Evolutionary conservation across 2,329 filamentous ascomycete species (phyloP), one percentile per base, ranked within the genome.

Genomic region (Beauveria caledonica): DNA sequence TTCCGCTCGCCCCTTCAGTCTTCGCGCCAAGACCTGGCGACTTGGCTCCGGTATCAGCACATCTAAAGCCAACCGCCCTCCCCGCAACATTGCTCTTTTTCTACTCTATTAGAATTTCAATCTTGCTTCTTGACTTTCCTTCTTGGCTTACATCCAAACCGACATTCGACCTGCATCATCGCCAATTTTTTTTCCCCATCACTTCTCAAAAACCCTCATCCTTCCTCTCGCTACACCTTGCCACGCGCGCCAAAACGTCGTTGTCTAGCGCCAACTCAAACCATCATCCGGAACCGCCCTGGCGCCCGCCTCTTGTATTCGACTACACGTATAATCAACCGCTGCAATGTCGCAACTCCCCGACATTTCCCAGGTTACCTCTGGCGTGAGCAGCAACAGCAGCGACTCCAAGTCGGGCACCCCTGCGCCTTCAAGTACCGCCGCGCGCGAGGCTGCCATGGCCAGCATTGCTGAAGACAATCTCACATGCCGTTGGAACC

Each of bases 401-500:
- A 74, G 74, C 49, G 76, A 78, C 52, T 81, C 80, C 62, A 82
- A 80, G 69, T 78, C 77, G 49, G 79, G 75, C 59, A 83, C 81
- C 2, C 80, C 81, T 3, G 80, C 78, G 2, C 78, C 80, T 2
- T 77, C 78, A 2, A 78, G 77, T 23, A 72, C 76, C n/a, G 73
- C 78, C 8, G 78, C 77, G 49, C 77, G 76, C 60, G 75, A 75
- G 7, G 45, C 57, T 25, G 76, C 78, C 10, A 74, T 78, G 65
- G 75, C 76, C 60, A 73, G 72, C 62, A 62, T 64, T n/a, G 63
- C 66, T 49, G 78, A 82, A 36, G 83, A 86, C 64, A 82, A 80
- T 67, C 78, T 86, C 39, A 77, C 78, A 59, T 86, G 84, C 71
- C 81, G 82, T 65, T 86, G 84, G 84, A 78, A 78, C 62, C 74